Evolutionary conservation across 495 filamentous ascomycete genomes (phyloP).

Genomic region (Aspergillus campestris): DNA sequence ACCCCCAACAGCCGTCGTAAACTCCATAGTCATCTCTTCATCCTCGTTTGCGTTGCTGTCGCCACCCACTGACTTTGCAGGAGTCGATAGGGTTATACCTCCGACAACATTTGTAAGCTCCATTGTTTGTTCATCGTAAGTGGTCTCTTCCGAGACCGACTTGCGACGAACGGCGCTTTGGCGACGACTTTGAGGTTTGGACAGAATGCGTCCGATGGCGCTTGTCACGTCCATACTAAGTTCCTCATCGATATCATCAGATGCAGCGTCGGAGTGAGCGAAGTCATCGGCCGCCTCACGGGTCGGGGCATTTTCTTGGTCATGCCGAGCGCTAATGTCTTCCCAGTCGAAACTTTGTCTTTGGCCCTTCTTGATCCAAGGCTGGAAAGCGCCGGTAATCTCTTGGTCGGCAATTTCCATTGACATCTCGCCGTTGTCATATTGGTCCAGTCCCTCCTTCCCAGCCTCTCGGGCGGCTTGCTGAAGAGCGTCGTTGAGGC

Average conservation of each 20-base stretch:
- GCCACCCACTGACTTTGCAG: conserved; percentile 28
- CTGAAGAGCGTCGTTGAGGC: conserved; percentile 67
- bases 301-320: conserved; percentile 55
- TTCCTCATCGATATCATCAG: conserved; percentile 46
- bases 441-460: conserved; percentile 51
- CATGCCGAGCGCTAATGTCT: conserved; percentile 42
- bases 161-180: conserved; percentile 29
- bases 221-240: conserved; percentile 82
- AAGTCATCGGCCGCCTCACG: conserved; percentile 10
- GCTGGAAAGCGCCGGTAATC: conserved; percentile 65
- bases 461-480: conserved; percentile 67
- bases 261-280: conserved; percentile 14
- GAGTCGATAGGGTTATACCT: conserved; percentile 40
- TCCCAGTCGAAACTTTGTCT: conserved; percentile 39
- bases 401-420: conserved; percentile 75
- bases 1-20: conserved; percentile 65
- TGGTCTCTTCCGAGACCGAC: conserved; percentile 32
- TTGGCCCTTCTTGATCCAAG: conserved; percentile 52
- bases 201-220: conserved; percentile 72
- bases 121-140: conserved; percentile 59
- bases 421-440: conserved; percentile 52
- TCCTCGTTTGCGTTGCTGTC: conserved; percentile 44
- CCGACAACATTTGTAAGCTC: conserved; percentile 71
- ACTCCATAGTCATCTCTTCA: conserved; percentile 74
- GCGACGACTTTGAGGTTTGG: conserved; percentile 29